phyloP scores from a whole-genome alignment of 2,329 filamentous ascomycete species.

The Paracoccidioides brasiliensis region DNA sequence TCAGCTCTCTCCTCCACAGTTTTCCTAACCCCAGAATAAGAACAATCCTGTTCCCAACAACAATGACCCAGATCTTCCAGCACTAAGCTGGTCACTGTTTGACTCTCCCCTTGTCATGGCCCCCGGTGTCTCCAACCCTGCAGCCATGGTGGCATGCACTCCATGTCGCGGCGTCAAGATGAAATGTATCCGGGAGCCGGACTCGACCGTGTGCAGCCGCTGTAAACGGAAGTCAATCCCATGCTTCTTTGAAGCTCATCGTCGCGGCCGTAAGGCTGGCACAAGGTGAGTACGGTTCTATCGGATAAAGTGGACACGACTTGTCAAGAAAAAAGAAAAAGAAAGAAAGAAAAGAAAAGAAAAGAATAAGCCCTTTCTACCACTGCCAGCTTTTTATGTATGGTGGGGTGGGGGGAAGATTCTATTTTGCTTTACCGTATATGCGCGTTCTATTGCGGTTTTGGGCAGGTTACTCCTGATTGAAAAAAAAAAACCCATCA shows the following conservation, averaged over 20 bases:
- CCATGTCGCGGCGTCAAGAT: slow-evolving; percentile 30
- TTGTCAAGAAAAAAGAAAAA: background rate
- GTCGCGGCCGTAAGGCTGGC: slow-evolving; percentile 26
- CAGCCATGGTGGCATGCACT: slow-evolving; percentile 20
- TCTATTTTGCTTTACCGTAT: background rate
- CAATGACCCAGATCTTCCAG: no score
- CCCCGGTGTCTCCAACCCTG: background rate
- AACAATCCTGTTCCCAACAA: no score
- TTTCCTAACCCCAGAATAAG: no score
- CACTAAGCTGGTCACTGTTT: no score
- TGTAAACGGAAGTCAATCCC: slow-evolving; percentile 27
- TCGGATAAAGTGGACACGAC: background rate
- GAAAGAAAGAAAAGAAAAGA: no score
- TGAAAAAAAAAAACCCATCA: no score
- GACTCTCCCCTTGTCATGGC: background rate
- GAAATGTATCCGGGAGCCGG: slow-evolving; percentile 21
- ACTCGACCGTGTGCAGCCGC: slow-evolving; percentile 22
- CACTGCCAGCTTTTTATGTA: background rate
- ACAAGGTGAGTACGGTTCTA: slow-evolving; percentile 18
- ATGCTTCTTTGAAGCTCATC: slow-evolving; percentile 29
- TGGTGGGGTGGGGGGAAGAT: background rate
- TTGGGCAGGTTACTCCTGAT: no score
- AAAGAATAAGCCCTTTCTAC: no score
- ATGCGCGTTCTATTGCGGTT: no score
- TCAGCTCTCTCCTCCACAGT: no score